Base-by-base conservation (phyloP, 2,329 filamentous ascomycete genomes). In the Epichloe festucae region DNA sequence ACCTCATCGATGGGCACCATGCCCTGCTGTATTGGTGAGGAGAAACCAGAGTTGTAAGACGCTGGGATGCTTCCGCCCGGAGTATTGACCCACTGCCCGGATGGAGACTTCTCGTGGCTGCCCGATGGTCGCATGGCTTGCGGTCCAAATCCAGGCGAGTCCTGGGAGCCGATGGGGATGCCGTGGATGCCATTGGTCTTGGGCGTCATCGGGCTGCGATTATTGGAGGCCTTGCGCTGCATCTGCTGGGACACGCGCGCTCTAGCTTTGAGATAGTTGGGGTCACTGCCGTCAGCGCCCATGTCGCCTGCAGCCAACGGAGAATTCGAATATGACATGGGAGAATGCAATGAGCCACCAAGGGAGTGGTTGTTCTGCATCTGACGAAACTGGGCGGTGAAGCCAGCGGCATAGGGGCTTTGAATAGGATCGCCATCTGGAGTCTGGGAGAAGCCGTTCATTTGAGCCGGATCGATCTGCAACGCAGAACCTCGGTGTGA, bases 351-450 rank as follows among this genome's bases (percentile, higher is more conserved):
- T 2, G 79, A 78, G 50, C 69, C 74, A 53, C 73, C 73, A 54
- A 82, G 78, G 15, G 75, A 71, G 50, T 78, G 74, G 15, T 74
- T 73, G 62, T 77, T 75, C 62, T 81, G 78, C 60, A 85, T 82
- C 53, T 79, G 78, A 44, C 85, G 81, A 65, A 89, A 94, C 57
- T 89, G 86, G 62, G 86, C 85, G 68, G 83, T 85, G 72, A 90
- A 93, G 62, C 78, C 82, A 59, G 85, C 80, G 42, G 87, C 78
- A 62, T 89, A 96, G 0, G 91, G 91, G 61, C 89, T 96, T 63
- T 94, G 87, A 54, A 95, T 91, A 5, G 91, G 89, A 50, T 89
- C 85, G 49, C 89, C 89, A 55, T 97, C 91, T 3, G 91, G 90
- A 2, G 90, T 95, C 65, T 87, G 88, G 19, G 91, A 95, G 68